phyloP scores from a whole-genome alignment of 2,329 filamentous ascomycete genomes.

The Fusarium sp. region DNA sequence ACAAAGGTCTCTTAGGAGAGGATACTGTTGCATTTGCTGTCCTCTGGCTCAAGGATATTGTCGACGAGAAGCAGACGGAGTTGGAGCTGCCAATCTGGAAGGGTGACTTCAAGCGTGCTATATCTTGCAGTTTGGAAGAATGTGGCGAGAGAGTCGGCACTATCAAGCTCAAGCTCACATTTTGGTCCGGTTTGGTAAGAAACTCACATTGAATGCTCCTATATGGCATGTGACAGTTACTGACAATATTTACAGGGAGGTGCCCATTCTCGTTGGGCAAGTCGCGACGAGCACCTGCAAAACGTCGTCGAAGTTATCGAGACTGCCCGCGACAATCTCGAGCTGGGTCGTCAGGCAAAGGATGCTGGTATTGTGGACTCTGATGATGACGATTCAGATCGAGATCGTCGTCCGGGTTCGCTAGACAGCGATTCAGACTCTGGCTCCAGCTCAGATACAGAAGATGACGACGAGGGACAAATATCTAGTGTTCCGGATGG shows the following conservation, averaged over 20 bases:
- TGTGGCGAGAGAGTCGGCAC: conserved; percentile 64
- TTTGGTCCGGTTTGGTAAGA: conserved; percentile 55
- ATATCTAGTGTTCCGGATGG: conserved; percentile 51
- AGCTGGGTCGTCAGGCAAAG: conserved; percentile 51
- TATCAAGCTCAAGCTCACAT: conserved; percentile 57
- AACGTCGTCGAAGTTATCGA: conserved; percentile 64
- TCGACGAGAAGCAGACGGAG: conserved; percentile 74
- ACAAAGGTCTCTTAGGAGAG: conserved; percentile 60
- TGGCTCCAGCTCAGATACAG: conserved; percentile 49
- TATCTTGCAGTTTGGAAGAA: conserved; percentile 56
- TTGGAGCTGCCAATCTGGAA: conserved; percentile 75
- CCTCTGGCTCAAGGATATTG: conserved; percentile 77
- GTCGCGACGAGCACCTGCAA: conserved; percentile 52
- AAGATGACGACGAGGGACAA: conserved; percentile 48
- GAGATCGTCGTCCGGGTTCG: conserved; percentile 27
- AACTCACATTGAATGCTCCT: background rate
- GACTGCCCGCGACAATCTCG: conserved; percentile 54
- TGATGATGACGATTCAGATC: conserved; percentile 34
- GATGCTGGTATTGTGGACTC: conserved; percentile 54
- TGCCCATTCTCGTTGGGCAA: conserved; percentile 55
- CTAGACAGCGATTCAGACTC: conserved; percentile 46
- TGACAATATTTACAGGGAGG: conserved; percentile 48
- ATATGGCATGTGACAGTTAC: background rate
- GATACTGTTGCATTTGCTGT: conserved; percentile 72
- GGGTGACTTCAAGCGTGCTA: conserved; percentile 65